Evolutionary conservation across 345 rosid genomes (phyloP).

Genomic region (Populus alba): DNA sequence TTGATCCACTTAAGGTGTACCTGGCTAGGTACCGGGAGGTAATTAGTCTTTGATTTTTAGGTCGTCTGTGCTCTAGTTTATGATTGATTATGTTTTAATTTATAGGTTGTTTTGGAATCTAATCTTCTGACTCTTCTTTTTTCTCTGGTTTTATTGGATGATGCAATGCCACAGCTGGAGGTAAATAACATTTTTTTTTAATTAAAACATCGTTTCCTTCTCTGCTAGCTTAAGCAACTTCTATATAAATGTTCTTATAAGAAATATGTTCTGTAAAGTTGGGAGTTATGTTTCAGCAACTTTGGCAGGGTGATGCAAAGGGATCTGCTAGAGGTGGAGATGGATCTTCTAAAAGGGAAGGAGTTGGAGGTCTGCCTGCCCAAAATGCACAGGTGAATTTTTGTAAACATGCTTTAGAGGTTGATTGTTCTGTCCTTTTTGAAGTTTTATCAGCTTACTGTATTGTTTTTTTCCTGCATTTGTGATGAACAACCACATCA

Average conservation of each 20-base stretch:
- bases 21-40: conserved; percentile 63
- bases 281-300: conserved; percentile 10
- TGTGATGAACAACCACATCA: conserved; percentile 21
- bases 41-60: neutral
- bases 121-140: conserved; percentile 5
- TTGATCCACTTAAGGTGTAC: conserved; percentile 60
- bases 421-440: neutral
- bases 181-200: conserved; percentile 33
- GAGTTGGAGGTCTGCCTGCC: conserved; percentile 42
- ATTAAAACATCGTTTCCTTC: neutral
- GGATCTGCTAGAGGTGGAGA: conserved; percentile 71
- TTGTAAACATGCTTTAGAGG: conserved; percentile 1
- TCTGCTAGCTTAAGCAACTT: neutral
- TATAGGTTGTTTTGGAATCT: neutral
- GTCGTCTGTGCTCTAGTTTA: neutral
- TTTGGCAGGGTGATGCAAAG: conserved; percentile 61
- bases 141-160: conserved; percentile 14
- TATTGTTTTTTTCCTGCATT: conserved; percentile 10
- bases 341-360: conserved; percentile 53
- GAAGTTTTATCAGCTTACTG: conserved; percentile 5
- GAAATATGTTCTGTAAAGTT: neutral
- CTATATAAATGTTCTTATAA: neutral
- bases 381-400: conserved; percentile 52
- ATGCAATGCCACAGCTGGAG: conserved; percentile 56
- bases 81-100: neutral